These are phyloP conservation scores for Primulina eburnea DNA, from an alignment of 257 asterid genomes.

Conservation along the genomic window DNA sequence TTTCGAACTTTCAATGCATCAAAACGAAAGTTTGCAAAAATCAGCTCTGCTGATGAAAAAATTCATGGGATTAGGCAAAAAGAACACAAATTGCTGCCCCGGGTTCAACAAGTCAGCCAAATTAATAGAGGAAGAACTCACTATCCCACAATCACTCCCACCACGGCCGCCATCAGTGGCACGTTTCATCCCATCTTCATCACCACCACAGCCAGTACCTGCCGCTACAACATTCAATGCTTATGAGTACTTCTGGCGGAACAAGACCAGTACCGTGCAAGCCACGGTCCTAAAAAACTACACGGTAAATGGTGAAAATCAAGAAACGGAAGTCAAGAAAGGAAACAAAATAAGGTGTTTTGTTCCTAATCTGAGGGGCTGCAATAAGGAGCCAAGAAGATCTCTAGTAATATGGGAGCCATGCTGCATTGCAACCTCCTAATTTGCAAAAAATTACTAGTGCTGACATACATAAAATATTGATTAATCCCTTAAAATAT, in stretches of 20 bases:
- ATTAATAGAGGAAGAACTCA: conserved; percentile 23
- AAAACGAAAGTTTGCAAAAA: conserved; percentile 32
- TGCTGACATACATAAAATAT: conserved; percentile 20
- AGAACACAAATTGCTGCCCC: conserved; percentile 42
- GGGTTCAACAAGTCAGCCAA: conserved; percentile 31
- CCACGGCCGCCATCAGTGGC: conserved; percentile 32
- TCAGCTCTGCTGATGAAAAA: conserved; percentile 46
- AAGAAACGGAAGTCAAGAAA: conserved; percentile 44
- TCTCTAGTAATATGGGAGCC: conserved; percentile 58
- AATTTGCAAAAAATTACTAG: conserved; percentile 9
- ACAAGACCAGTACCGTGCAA: conserved; percentile 26
- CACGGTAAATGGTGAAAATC: conserved; percentile 25
- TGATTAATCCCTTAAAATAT: conserved; percentile 16
- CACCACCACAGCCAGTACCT: conserved; percentile 12
- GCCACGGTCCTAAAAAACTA: conserved; percentile 17
- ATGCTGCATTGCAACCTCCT: conserved; percentile 74
- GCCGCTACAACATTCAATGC: conserved; percentile 47
- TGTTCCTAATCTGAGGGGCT: conserved; percentile 45
- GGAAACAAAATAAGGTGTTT: conserved; percentile 40
- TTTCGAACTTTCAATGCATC: conserved; percentile 26
- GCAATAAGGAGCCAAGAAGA: conserved; percentile 56
- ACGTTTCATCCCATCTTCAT: conserved; percentile 28
- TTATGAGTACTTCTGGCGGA: conserved; percentile 73
- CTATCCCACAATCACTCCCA: conserved; percentile 48
- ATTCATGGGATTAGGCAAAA: conserved; percentile 32